A percentile compares a stretch with the other conserved stretches of the same genome.
Conservation (phyloP, 2,329 filamentous ascomycete genomes). For the Epichloe sp. region DNA sequence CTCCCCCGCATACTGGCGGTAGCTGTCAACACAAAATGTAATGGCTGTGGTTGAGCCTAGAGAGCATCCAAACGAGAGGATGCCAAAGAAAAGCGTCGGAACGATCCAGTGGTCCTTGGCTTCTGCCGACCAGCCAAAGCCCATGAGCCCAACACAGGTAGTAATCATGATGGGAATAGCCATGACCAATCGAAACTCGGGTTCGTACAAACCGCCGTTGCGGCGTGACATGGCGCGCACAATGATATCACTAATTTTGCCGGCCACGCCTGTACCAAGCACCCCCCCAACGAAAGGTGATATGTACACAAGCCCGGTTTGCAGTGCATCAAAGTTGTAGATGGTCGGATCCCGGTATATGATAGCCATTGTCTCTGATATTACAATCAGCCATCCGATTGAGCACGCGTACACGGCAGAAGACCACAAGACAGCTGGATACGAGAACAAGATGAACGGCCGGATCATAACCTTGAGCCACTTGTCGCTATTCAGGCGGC, state of each 20-base stretch:
- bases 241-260: conserved; percentile 73
- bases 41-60: conserved; percentile 84
- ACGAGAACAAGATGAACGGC: conserved; percentile 76
- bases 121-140: conserved; percentile 85
- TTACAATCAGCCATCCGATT: conserved; percentile 88
- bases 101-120: conserved; percentile 73
- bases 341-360: conserved; percentile 57
- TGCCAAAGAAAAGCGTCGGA: conserved; percentile 82
- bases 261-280: conserved; percentile 82
- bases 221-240: conserved; percentile 69
- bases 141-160: conserved; percentile 79
- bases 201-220: conserved; percentile 91
- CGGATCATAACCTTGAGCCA: conserved; percentile 69
- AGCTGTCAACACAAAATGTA: conserved; percentile 88
- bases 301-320: conserved; percentile 77
- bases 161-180: conserved; percentile 63
- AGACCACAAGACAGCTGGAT: conserved; percentile 84
- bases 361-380: conserved; percentile 73
- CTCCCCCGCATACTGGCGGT: conserved; percentile 86
- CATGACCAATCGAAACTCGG: conserved; percentile 88
- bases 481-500: conserved; percentile 61
- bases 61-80: conserved; percentile 85
- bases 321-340: conserved; percentile 72
- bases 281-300: conserved; percentile 82
- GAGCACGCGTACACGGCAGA: conserved; percentile 74